Evolutionary conservation across 2,329 filamentous ascomycete genomes (phyloP).

Genomic region (Apiospora marii): DNA sequence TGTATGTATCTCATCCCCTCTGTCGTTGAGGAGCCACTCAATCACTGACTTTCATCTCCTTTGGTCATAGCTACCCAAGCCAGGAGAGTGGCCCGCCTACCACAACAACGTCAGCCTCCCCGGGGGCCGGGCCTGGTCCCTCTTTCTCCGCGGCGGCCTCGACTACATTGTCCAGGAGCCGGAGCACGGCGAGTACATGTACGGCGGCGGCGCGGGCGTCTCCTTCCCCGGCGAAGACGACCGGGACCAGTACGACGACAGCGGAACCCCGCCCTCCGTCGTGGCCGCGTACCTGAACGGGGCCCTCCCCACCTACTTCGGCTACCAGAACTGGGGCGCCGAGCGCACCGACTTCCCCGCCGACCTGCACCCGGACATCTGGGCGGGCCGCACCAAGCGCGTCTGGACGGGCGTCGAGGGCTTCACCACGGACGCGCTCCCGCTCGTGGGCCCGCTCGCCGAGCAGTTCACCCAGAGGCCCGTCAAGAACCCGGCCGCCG

Average conservation of each 20-base stretch:
- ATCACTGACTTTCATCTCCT: neutral
- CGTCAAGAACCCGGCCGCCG: neutral
- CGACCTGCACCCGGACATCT: constrained; percentile 51
- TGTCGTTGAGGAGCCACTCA: too few relatives aligned
- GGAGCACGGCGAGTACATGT: neutral
- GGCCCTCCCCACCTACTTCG: constrained; percentile 52
- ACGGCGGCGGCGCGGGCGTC: constrained; percentile 3
- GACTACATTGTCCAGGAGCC: neutral
- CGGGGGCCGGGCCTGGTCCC: constrained; percentile 1
- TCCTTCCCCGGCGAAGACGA: neutral
- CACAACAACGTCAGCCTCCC: neutral
- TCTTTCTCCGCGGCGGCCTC: neutral
- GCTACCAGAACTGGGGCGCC: constrained; percentile 50
- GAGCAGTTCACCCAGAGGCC: constrained; percentile 40
- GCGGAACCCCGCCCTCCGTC: neutral
- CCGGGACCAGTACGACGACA: neutral
- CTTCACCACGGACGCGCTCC: constrained; percentile 55
- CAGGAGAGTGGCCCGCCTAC: constrained; percentile 38
- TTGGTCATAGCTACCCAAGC: constrained; percentile 32
- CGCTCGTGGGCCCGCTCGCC: constrained; percentile 57
- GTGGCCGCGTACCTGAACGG: constrained; percentile 44
- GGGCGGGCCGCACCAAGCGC: constrained; percentile 42
- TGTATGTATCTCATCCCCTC: neutral
- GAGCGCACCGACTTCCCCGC: constrained; percentile 56
- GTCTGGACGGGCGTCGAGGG: constrained; percentile 60